Conservation (phyloP, 192 early-diverging fungal genomes). For the Chytriomyces sp. region DNA sequence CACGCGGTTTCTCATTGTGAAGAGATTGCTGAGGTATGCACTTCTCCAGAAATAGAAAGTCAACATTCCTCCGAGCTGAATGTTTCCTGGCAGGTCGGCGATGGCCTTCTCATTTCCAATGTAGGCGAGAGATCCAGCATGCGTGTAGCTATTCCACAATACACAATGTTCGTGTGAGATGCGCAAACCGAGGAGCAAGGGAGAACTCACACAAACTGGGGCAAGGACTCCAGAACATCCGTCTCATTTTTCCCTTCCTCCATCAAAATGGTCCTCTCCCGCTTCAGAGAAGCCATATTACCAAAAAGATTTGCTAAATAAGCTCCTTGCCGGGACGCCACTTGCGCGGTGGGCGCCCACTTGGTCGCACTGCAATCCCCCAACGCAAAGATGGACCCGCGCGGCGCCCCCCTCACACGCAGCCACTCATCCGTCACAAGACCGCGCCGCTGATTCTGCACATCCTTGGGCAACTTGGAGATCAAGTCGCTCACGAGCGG, state of each 20-base stretch:
- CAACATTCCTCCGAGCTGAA: slow-evolving; percentile 50
- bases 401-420: slow-evolving; percentile 58
- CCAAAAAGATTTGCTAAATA: slow-evolving; percentile 81
- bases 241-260: background rate
- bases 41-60: slow-evolving; percentile 58
- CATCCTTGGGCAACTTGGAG: slow-evolving; percentile 51
- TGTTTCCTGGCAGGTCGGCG: slow-evolving; percentile 78
- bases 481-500: slow-evolving; percentile 71
- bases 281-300: slow-evolving; percentile 45
- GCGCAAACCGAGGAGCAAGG: background rate
- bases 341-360: slow-evolving; percentile 78
- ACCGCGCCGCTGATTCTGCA: slow-evolving; percentile 71
- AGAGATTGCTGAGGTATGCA: slow-evolving; percentile 66
- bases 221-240: slow-evolving; percentile 19
- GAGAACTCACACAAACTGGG: slow-evolving; percentile 19
- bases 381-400: slow-evolving; percentile 63
- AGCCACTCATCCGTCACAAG: slow-evolving; percentile 73
- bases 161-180: slow-evolving; percentile 8
- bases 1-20: slow-evolving; percentile 79
- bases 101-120: slow-evolving; percentile 94
- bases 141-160: slow-evolving; percentile 79
- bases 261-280: background rate
- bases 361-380: slow-evolving; percentile 78
- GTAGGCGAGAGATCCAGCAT: slow-evolving; percentile 87
- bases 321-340: slow-evolving; percentile 85